Base-by-base conservation (phyloP, 371 early-diverging fungal species). In the Entomophthora muscae region DNA sequence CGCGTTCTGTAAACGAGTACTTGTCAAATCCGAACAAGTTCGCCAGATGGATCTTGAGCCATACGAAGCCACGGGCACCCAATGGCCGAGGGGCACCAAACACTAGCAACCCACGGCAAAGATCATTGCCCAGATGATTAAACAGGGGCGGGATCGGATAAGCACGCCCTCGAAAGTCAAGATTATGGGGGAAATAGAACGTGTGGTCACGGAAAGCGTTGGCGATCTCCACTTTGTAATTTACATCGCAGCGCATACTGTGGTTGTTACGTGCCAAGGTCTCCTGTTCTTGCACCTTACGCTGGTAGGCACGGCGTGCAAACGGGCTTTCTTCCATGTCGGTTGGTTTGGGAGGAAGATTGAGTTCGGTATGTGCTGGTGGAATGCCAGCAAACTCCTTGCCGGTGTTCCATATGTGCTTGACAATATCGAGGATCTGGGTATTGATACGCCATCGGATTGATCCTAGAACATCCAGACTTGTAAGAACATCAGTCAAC, bases 161-260 rank as follows among this genome's bases (percentile, higher is more conserved):
- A 1, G 97, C 97, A 63, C 98, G 87, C 26, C 98, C 98, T 65
- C 98, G 84, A 82, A 98, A 98, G 75, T 98, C 98, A 67, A 97
- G 70, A 68, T 93, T 93, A 74, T 98, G 98, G 17, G 98, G 98
- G 75, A 97, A 97, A 71, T 85, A 98, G 78, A 98, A 86, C 0
- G 86, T 83, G 55, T 88, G 78, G 64, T 88, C 87, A 52, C 88
- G 71, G 65, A 91, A 95, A 83, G 92, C 86, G 61, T 84, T 76
- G 2, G 98, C 98, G 66, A 95, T 94, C 75, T 93, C 95, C 3
- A 98, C 80, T 75, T 93, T 93, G 75, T 96, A 95, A 73, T 93
- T 95, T 59, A 84, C 86, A 73, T 88, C 87, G 69, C 95, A 95
- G 61, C 95, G 80, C 66, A 84, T 76, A 72, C 91, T 90, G 70